These are phyloP conservation scores for Echites panduratus DNA, from an alignment of 257 asterid species.

Conservation along the genomic window DNA sequence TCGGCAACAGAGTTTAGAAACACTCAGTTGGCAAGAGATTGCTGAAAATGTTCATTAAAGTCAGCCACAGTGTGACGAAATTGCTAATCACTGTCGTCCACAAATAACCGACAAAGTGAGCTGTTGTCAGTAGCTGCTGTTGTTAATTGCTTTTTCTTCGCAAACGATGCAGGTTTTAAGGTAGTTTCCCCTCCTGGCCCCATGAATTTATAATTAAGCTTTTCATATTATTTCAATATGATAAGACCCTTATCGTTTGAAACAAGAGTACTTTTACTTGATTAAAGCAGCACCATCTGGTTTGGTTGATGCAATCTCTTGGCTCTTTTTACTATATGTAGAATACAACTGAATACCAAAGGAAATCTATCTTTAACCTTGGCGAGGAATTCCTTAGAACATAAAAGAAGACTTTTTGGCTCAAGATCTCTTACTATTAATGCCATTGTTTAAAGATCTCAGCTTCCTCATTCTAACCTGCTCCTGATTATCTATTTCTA, in stretches of 20 bases:
- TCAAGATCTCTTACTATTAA: neutral
- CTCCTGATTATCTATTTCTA: no score
- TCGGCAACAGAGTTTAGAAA: no score
- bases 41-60: no score
- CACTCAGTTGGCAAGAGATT: no score
- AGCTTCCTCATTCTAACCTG: neutral
- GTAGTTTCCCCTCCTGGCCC: constrained; percentile 24
- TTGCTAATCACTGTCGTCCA: no score
- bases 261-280: neutral
- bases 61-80: no score
- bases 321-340: neutral
- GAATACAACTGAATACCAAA: neutral
- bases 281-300: neutral
- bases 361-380: neutral
- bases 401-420: no score
- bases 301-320: neutral
- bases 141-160: constrained; percentile 97
- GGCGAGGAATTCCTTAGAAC: no score
- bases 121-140: constrained; percentile 99
- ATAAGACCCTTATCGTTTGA: neutral
- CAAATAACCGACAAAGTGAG: no score
- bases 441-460: neutral
- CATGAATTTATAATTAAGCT: neutral
- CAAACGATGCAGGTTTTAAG: constrained; percentile 99
- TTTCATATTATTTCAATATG: neutral